Conservation (phyloP, 495 filamentous ascomycete species). For the Penicillium robsamsonii region DNA sequence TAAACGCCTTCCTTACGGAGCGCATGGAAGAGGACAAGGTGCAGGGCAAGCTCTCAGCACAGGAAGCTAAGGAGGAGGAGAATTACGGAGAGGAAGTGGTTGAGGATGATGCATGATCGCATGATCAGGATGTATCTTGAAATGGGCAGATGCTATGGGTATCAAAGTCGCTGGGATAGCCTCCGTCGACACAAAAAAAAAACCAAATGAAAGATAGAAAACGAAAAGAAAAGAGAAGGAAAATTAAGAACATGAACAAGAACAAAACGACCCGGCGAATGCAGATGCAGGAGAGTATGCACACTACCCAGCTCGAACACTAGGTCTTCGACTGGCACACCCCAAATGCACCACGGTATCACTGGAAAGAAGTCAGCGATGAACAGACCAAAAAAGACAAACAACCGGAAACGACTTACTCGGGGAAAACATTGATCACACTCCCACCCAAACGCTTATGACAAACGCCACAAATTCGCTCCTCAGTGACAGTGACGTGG, state of each 20-base stretch:
- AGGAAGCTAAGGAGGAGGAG: constrained; percentile 72
- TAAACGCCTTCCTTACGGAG: constrained; percentile 81
- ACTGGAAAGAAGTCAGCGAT: constrained; percentile 35
- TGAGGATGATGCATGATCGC: constrained; percentile 49
- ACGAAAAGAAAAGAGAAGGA: constrained; percentile 13
- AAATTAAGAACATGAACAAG: constrained; percentile 11
- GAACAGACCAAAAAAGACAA: neutral
- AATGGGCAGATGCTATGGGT: constrained; percentile 34
- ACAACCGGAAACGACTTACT: constrained; percentile 43
- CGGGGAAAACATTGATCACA: constrained; percentile 74
- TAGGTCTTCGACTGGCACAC: constrained; percentile 56
- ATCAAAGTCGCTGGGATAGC: constrained; percentile 36
- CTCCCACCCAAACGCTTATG: constrained; percentile 88
- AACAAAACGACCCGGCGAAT: constrained; percentile 14
- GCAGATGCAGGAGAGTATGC: constrained; percentile 17
- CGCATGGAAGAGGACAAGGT: constrained; percentile 87
- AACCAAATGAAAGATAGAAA: constrained; percentile 12
- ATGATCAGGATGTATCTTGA: constrained; percentile 7
- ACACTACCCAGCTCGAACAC: constrained; percentile 20
- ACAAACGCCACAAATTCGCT: constrained; percentile 86
- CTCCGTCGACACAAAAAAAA: constrained; percentile 13
- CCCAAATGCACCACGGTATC: constrained; percentile 79
- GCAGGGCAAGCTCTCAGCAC: constrained; percentile 49
- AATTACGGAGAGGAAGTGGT: constrained; percentile 80
- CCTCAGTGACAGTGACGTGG: constrained; percentile 76